phyloP scores from a whole-genome alignment of 2,329 filamentous ascomycete species.

The Xylariomycetidae sp. region DNA sequence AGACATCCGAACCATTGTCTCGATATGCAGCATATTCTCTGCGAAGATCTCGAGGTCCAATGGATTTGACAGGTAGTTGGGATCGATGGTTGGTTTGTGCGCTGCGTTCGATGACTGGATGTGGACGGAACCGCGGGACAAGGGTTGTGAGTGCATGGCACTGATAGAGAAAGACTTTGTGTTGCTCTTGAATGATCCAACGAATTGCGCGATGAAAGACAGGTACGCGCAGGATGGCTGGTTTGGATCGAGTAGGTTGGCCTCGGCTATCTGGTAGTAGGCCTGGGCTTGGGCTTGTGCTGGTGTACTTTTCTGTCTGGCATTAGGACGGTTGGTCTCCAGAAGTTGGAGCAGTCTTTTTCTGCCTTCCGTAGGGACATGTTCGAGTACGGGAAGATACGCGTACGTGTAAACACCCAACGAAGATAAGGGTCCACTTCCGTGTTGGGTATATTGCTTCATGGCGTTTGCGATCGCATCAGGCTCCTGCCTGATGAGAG shows the following conservation, averaged over 20 bases:
- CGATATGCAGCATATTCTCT: conserved; percentile 12
- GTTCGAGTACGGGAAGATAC: neutral
- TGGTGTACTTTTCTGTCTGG: neutral
- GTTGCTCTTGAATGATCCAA: no score
- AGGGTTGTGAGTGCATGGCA: conserved; percentile 7
- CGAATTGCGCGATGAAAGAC: no score
- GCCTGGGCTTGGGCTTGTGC: neutral
- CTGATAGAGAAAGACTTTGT: conserved; percentile 5
- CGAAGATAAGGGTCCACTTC: conserved; percentile 8
- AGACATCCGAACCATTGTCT: conserved; percentile 4
- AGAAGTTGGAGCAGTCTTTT: neutral
- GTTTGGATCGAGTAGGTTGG: conserved; percentile 1
- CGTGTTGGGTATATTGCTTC: conserved; percentile 6
- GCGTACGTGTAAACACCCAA: conserved; percentile 9
- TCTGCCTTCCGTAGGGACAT: neutral
- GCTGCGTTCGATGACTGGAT: conserved; percentile 7
- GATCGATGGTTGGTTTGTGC: conserved; percentile 8
- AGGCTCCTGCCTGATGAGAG: conserved; percentile 8
- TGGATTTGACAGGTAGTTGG: conserved; percentile 12
- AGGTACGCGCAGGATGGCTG: conserved; percentile 4
- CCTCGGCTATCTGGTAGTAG: neutral
- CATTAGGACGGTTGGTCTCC: neutral
- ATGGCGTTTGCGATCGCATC: conserved; percentile 8
- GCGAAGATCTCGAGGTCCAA: conserved; percentile 14
- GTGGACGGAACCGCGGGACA: conserved; percentile 13